phyloP scores from a whole-genome alignment of 2,329 filamentous ascomycete species.

The Xylariales sp. region DNA sequence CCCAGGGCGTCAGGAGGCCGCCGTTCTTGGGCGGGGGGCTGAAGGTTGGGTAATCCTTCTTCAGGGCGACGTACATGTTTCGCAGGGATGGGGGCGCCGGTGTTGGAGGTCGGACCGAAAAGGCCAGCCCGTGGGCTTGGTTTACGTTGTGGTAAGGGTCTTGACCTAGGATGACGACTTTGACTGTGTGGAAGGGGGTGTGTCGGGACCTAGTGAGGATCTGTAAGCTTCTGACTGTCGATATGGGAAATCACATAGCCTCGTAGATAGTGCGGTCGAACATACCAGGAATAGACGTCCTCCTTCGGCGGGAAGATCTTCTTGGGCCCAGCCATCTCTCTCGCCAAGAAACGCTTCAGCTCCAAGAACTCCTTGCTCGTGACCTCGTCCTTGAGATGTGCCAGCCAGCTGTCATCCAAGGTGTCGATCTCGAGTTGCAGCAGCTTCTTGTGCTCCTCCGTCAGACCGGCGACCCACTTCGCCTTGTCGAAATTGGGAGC shows the following conservation, averaged over 20 bases:
- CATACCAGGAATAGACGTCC: conserved; percentile 92
- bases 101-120: conserved; percentile 88
- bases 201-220: conserved; percentile 72
- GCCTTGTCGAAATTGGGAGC: conserved; percentile 73
- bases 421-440: conserved; percentile 89
- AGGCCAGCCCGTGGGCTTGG: conserved; percentile 93
- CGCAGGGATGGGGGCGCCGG: conserved; percentile 81
- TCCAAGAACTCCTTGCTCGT: conserved; percentile 74
- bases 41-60: conserved; percentile 84
- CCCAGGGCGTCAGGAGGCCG: conserved; percentile 88
- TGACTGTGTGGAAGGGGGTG: conserved; percentile 83
- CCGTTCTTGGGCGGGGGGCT: conserved; percentile 67
- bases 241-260: no score
- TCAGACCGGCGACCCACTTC: conserved; percentile 80
- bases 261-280: no score
- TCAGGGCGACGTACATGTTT: conserved; percentile 89
- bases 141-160: conserved; percentile 96
- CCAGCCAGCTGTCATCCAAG: conserved; percentile 86
- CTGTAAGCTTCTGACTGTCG: background rate
- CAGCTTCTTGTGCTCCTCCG: conserved; percentile 73
- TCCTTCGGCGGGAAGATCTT: conserved; percentile 83
- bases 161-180: conserved; percentile 90
- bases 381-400: conserved; percentile 82
- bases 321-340: conserved; percentile 67
- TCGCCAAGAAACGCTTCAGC: conserved; percentile 80